Percentiles rank a stretch among this genome's conserved stretches.
Evolutionary conservation across 1,284 basidiomycete genomes (phyloP).

Genomic region (Rhodotorula sp.): DNA sequence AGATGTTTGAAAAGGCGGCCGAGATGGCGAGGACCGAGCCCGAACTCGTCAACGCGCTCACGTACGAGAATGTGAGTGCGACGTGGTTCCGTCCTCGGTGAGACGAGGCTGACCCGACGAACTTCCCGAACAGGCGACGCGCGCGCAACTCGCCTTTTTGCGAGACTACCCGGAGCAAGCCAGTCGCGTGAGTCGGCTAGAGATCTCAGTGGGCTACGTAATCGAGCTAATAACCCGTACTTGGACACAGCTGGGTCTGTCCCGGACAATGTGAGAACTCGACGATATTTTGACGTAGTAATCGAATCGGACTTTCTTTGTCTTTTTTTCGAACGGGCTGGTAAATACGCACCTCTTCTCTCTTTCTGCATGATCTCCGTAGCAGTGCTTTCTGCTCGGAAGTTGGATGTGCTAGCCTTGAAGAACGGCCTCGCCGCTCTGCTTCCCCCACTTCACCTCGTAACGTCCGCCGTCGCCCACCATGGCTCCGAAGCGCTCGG

Average conservation of each 20-base stretch:
- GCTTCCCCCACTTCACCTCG: too few relatives aligned
- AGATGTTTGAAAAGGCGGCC: constrained; percentile 81
- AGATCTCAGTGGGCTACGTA: too few relatives aligned
- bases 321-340: too few relatives aligned
- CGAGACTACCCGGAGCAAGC: constrained; percentile 22
- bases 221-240: not conserved
- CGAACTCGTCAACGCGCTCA: constrained; percentile 84
- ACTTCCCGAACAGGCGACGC: constrained; percentile 17
- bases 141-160: constrained; percentile 31
- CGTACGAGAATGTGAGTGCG: constrained; percentile 66
- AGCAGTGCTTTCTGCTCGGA: too few relatives aligned
- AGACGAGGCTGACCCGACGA: not conserved
- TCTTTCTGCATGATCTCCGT: too few relatives aligned
- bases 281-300: too few relatives aligned
- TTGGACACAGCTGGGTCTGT: constrained; percentile 17
- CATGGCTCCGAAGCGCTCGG: constrained; percentile 21
- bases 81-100: not conserved
- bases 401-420: too few relatives aligned
- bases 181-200: constrained; percentile 6
- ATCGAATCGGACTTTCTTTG: too few relatives aligned
- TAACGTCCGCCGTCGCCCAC: too few relatives aligned
- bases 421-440: too few relatives aligned
- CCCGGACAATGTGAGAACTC: constrained; percentile 20
- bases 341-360: too few relatives aligned
- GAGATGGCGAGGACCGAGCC: constrained; percentile 87